These are phyloP conservation scores for Uromyces viciae-fabae DNA, from an alignment of 1,284 basidiomycete species.

Conservation along the genomic window DNA sequence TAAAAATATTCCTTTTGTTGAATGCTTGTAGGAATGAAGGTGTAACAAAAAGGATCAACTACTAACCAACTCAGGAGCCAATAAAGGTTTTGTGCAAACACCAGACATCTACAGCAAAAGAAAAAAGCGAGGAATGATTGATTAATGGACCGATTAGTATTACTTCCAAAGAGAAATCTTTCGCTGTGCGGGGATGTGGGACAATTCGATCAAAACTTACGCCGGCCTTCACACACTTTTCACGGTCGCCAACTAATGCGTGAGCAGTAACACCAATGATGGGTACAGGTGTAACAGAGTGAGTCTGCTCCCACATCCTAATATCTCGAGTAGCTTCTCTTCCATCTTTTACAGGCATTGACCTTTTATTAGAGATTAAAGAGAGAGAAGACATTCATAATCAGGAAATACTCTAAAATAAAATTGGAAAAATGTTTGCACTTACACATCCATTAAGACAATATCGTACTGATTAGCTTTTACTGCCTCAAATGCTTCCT, in stretches of 20 bases:
- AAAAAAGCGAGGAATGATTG: background rate
- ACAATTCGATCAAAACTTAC: background rate
- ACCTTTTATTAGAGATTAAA: background rate
- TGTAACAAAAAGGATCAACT: background rate
- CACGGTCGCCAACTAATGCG: conserved; percentile 41
- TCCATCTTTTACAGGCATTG: conserved; percentile 42
- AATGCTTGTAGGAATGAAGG: background rate
- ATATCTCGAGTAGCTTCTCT: conserved; percentile 43
- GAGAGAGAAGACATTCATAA: background rate
- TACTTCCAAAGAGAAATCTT: too few species aligned
- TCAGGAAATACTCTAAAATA: background rate
- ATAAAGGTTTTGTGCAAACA: conserved; percentile 37
- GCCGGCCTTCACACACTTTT: conserved; percentile 44
- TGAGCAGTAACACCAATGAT: conserved; percentile 44
- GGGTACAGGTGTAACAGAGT: conserved; percentile 35
- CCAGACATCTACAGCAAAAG: conserved; percentile 38
- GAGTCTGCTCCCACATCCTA: conserved; percentile 37
- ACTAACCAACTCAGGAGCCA: conserved; percentile 40
- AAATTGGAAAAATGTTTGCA: too few species aligned
- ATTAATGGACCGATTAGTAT: background rate
- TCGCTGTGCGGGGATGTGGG: background rate
- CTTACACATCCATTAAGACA: conserved; percentile 44
- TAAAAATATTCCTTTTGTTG: background rate
- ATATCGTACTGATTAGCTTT: conserved; percentile 37
- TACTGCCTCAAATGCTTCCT: conserved; percentile 41